Evolutionary conservation across 2,329 filamentous ascomycete species (phyloP).

Genomic region (Cladosporium austrohemisphaericum): DNA sequence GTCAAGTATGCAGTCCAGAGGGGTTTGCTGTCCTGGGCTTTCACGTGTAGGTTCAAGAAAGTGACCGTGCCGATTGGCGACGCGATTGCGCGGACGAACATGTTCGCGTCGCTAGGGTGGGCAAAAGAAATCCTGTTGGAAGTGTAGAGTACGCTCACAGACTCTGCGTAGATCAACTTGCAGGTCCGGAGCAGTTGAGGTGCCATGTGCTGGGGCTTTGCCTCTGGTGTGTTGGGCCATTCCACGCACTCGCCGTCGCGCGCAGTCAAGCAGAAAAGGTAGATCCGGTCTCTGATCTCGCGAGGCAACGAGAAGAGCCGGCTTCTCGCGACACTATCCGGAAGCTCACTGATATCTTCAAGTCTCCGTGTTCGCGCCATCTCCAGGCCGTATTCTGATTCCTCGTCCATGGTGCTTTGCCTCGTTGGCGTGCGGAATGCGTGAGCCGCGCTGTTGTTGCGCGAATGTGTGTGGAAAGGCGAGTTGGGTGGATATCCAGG

Average conservation of each 20-base stretch:
- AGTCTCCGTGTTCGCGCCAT: slow-evolving; percentile 20
- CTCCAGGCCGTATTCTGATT: slow-evolving; percentile 25
- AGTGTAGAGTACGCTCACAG: slow-evolving; percentile 34
- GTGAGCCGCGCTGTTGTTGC: slow-evolving; percentile 19
- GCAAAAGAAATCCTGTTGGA: slow-evolving; percentile 34
- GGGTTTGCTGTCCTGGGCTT: slow-evolving; percentile 32
- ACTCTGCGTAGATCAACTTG: slow-evolving; percentile 31
- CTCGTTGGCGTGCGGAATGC: slow-evolving; percentile 16
- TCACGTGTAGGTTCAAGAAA: slow-evolving; percentile 31
- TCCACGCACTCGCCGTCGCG: slow-evolving; percentile 26
- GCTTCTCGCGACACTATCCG: slow-evolving; percentile 29
- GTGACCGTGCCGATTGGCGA: slow-evolving; percentile 22
- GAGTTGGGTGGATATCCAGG: slow-evolving; percentile 6
- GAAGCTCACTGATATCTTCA: slow-evolving; percentile 19
- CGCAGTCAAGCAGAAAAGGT: slow-evolving; percentile 30
- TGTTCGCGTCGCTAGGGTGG: slow-evolving; percentile 37
- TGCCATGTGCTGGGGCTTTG: slow-evolving; percentile 20
- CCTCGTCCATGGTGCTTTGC: slow-evolving; percentile 25
- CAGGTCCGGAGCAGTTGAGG: slow-evolving; percentile 32
- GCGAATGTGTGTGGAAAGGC: slow-evolving; percentile 10
- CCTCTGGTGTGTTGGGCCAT: slow-evolving; percentile 28
- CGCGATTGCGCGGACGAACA: slow-evolving; percentile 34
- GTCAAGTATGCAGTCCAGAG: slow-evolving; percentile 38
- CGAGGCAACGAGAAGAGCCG: slow-evolving; percentile 34
- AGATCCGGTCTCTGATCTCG: slow-evolving; percentile 36